Evolutionary conservation across 768 basidiomycete species (phyloP).

Genomic region (Phanerochaete carnosa): DNA sequence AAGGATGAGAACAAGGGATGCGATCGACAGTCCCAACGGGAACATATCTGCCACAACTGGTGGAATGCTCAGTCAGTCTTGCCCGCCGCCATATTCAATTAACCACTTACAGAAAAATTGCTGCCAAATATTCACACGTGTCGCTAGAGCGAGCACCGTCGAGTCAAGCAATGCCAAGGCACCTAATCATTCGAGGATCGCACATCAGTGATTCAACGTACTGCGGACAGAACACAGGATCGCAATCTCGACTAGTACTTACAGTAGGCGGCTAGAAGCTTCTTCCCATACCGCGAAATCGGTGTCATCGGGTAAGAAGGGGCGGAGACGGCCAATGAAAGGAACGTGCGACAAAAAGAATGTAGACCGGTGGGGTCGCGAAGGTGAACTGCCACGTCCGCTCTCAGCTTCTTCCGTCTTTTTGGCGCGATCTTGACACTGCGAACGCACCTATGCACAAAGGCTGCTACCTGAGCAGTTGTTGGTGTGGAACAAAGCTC

Average conservation of each 20-base stretch:
- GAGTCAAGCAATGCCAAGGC: constrained; percentile 44
- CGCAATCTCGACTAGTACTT: constrained; percentile 1
- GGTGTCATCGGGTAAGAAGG: background rate
- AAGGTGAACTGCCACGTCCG: background rate
- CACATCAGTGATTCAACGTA: background rate
- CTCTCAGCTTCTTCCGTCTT: background rate
- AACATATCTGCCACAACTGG: constrained; percentile 57
- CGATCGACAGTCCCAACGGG: constrained; percentile 56
- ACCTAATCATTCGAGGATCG: constrained; percentile 31
- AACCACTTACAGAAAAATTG: constrained; percentile 54
- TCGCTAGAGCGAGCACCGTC: constrained; percentile 49
- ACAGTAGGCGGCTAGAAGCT: constrained; percentile 30
- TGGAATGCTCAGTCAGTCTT: background rate
- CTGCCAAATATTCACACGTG: constrained; percentile 53
- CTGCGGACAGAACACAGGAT: background rate
- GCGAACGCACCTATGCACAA: background rate
- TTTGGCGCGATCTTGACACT: background rate
- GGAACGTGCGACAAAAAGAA: background rate
- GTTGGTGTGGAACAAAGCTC: background rate
- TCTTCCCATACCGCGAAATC: constrained; percentile 22
- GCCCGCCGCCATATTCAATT: background rate
- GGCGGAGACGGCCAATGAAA: background rate
- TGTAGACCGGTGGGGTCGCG: background rate
- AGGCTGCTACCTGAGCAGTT: background rate
- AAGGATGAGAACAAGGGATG: constrained; percentile 42